Base-by-base conservation (phyloP, 2,329 filamentous ascomycete genomes). In the Sarocladiaceae sp. region DNA sequence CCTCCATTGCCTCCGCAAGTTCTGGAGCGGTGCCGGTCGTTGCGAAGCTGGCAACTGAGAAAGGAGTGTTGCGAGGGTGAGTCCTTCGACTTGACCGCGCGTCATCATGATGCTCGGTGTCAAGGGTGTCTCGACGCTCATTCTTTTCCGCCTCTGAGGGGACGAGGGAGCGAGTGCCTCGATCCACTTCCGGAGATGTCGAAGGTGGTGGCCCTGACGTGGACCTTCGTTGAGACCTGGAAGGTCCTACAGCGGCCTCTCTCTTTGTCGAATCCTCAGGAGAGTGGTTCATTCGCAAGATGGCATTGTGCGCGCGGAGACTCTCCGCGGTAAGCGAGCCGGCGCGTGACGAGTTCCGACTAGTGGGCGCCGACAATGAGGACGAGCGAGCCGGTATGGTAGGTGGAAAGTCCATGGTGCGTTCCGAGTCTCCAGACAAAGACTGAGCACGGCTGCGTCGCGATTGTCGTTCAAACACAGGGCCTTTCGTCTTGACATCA, bases 301-400 rank as follows among this genome's bases (percentile, higher is more conserved):
- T 55, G 51, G 64, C 65, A 50, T 76, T 73, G 48, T 78, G 75
- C n/a, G 74, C 69, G 46, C 71, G 72, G 27, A 80, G 58, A 50
- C 77, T 82, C 45, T 80, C 77, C 0, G 74, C 64, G 4, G 78
- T 81, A 46, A 82, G 55, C 1, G 78, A 82, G 3, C 67, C 71
- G 9, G 72, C 65, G 23, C 76, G 64, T 10, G 74, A 78, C 5
- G 58, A 65, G 51, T 79, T 79, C 32, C 75, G 69, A 54, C 78
- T 83, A 1, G 77, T 80, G 2, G 78, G 75, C 2, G 78, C 78
- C 3, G 80, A 83, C 6, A 82, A 63, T 12, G 79, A 83, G 2
- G 80, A 82, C 32, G 72, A 72, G 33, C 79, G 71, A 26, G 64
- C 57, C 1, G 79, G 79, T 24, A 82, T 71, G 6, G 65, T 62